A percentile compares a stretch with the other conserved stretches of the same genome.
Conservation (phyloP, 2,329 filamentous ascomycete species). For the Neurospora sp. region DNA sequence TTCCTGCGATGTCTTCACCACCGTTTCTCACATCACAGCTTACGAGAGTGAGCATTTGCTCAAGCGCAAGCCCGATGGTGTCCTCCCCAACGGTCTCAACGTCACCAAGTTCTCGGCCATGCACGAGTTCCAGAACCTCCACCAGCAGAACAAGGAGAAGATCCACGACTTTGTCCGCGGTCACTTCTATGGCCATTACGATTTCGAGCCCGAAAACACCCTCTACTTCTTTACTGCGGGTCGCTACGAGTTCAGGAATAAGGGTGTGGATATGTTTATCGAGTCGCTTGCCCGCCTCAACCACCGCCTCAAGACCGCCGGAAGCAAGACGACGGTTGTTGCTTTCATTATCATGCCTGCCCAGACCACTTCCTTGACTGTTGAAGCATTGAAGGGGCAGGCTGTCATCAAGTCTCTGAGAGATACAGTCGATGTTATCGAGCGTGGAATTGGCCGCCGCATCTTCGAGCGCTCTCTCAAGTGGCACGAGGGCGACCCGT, state of each 20-base stretch:
- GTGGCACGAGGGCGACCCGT: slow-evolving; percentile 89
- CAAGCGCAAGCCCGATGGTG: slow-evolving; percentile 95
- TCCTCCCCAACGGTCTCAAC: slow-evolving; percentile 92
- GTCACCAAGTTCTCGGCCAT: slow-evolving; percentile 98
- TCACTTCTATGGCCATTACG: slow-evolving; percentile 97
- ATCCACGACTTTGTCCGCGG: slow-evolving; percentile 97
- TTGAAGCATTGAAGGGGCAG: slow-evolving; percentile 92
- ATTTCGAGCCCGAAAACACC: slow-evolving; percentile 94
- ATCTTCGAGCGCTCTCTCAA: slow-evolving; percentile 89
- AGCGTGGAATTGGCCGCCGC: slow-evolving; percentile 83
- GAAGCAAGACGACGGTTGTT: slow-evolving; percentile 88
- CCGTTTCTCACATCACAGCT: slow-evolving; percentile 95
- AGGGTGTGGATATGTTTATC: slow-evolving; percentile 99
- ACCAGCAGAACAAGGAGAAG: slow-evolving; percentile 93
- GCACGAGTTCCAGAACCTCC: slow-evolving; percentile 97
- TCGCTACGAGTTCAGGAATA: slow-evolving; percentile 95
- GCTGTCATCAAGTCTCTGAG: slow-evolving; percentile 93
- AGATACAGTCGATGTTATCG: slow-evolving; percentile 87
- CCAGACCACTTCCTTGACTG: slow-evolving; percentile 87
- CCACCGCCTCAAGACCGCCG: slow-evolving; percentile 74
- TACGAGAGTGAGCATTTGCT: slow-evolving; percentile 96
- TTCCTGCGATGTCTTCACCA: slow-evolving; percentile 92
- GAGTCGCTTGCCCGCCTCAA: slow-evolving; percentile 92
- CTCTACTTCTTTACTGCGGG: slow-evolving; percentile 97
- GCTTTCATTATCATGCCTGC: slow-evolving; percentile 99